Percentiles rank a stretch among this genome's conserved stretches.
Evolutionary conservation across 1,284 basidiomycete genomes (phyloP).

Genomic region (Ceratobasidium sp.): DNA sequence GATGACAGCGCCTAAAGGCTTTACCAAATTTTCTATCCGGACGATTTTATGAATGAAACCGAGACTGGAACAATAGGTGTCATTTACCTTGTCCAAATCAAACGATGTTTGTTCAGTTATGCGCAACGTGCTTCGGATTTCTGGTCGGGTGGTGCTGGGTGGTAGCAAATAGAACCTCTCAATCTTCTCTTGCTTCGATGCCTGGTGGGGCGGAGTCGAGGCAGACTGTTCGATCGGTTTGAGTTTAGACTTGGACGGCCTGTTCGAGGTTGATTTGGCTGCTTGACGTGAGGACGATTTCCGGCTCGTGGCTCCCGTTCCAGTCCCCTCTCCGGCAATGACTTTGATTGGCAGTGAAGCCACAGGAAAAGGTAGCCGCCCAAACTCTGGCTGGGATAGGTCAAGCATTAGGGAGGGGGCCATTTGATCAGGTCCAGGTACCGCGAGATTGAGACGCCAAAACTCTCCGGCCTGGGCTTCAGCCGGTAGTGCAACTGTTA

Average conservation of each 20-base stretch:
- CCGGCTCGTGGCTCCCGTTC: background rate
- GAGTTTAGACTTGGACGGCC: slow-evolving; percentile 42
- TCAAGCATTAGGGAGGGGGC: slow-evolving; percentile 41
- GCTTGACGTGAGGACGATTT: slow-evolving; percentile 5
- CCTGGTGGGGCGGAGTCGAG: background rate
- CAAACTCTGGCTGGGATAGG: slow-evolving; percentile 40
- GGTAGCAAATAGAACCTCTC: slow-evolving; percentile 62
- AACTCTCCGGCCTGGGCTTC: slow-evolving; percentile 58
- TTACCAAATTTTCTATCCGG: slow-evolving; percentile 34
- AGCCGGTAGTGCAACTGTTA: slow-evolving; percentile 67
- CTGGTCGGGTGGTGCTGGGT: background rate
- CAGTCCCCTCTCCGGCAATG: slow-evolving; percentile 37
- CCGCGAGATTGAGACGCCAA: slow-evolving; percentile 63
- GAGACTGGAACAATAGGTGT: background rate
- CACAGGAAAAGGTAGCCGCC: slow-evolving; percentile 59
- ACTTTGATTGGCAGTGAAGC: slow-evolving; percentile 71
- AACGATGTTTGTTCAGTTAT: slow-evolving; percentile 83
- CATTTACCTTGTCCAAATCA: slow-evolving; percentile 83
- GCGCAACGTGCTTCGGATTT: slow-evolving; percentile 37
- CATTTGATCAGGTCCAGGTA: slow-evolving; percentile 52
- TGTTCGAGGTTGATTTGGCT: slow-evolving; percentile 37
- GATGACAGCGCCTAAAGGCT: slow-evolving; percentile 5
- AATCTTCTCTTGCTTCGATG: slow-evolving; percentile 73
- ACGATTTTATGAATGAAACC: background rate
- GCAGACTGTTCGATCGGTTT: slow-evolving; percentile 35